Conservation (phyloP, 306 rosid genomes). For the Medicago arabica region DNA sequence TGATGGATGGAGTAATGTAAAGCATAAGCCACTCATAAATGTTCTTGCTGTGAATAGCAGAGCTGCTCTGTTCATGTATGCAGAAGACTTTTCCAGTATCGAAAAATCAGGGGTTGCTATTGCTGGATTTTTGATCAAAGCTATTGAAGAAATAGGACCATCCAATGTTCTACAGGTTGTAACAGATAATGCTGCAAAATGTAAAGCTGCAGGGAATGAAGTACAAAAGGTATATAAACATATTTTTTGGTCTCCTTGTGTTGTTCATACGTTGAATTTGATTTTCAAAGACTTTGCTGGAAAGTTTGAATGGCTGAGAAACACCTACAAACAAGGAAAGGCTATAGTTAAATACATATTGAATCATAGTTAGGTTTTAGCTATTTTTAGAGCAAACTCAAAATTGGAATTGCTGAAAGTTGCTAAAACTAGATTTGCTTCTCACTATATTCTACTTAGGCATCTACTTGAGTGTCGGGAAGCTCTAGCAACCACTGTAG, state of each 20-base stretch:
- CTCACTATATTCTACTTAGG: too few species aligned
- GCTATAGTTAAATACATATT: too few species aligned
- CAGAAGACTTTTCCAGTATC: not conserved
- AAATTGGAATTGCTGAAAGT: too few species aligned
- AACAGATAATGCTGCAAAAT: not conserved
- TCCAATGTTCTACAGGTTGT: not conserved
- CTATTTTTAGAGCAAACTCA: too few species aligned
- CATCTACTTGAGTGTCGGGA: too few species aligned
- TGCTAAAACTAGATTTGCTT: too few species aligned
- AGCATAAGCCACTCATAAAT: not conserved
- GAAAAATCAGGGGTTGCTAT: not conserved
- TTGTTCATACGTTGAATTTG: too few species aligned
- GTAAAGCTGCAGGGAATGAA: not conserved
- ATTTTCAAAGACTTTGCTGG: too few species aligned
- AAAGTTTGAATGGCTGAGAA: too few species aligned
- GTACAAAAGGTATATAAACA: not conserved
- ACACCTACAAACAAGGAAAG: too few species aligned
- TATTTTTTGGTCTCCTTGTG: not conserved
- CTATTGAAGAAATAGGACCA: not conserved
- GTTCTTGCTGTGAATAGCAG: not conserved
- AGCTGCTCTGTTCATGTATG: not conserved
- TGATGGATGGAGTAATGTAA: not conserved
- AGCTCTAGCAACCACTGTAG: too few species aligned
- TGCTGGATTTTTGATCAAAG: not conserved
- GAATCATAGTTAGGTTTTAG: too few species aligned